Percentiles rank a stretch among this genome's conserved stretches.
These are phyloP conservation scores for Gossypium gossypioides DNA, from an alignment of 441 rosid genomes.

Conservation along the genomic window DNA sequence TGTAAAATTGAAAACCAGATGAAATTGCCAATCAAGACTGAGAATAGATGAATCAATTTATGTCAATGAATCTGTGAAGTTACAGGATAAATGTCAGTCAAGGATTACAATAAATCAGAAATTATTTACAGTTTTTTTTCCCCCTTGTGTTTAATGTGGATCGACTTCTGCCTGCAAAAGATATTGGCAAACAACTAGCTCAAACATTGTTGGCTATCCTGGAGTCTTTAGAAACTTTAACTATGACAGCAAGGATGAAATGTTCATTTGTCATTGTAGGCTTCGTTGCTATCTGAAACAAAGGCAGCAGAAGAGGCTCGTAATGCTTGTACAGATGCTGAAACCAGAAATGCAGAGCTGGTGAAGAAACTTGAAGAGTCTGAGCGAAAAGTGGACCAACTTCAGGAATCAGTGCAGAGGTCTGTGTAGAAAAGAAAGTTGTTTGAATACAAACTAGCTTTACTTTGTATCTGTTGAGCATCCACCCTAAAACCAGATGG, in stretches of 20 bases:
- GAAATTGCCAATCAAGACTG: not conserved
- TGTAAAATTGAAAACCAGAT: conserved; percentile 2
- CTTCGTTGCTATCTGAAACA: conserved; percentile 58
- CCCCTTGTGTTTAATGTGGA: not conserved
- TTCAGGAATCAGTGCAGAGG: conserved; percentile 98
- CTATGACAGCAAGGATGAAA: not conserved
- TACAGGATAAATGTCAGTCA: not conserved
- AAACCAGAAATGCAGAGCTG: conserved; percentile 64
- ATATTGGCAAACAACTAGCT: not conserved
- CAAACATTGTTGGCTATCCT: not conserved
- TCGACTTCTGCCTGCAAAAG: not conserved
- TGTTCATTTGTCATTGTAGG: conserved; percentile 34
- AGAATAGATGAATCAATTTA: not conserved
- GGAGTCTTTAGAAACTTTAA: conserved; percentile 9
- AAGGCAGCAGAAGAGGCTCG: conserved; percentile 55
- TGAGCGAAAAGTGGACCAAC: conserved; percentile 67
- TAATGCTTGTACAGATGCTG: conserved; percentile 50
- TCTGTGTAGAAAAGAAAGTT: conserved; percentile 25
- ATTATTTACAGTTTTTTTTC: not conserved
- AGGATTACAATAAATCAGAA: not conserved
- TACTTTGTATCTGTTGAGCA: not conserved
- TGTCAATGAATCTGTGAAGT: not conserved
- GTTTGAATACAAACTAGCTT: conserved; percentile 1
- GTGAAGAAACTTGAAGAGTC: conserved; percentile 70
- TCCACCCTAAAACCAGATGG: too few species aligned